Evolutionary conservation across 768 basidiomycete genomes (phyloP), one percentile per base, ranked within the genome.

Genomic region (Tylopilus balloui): DNA sequence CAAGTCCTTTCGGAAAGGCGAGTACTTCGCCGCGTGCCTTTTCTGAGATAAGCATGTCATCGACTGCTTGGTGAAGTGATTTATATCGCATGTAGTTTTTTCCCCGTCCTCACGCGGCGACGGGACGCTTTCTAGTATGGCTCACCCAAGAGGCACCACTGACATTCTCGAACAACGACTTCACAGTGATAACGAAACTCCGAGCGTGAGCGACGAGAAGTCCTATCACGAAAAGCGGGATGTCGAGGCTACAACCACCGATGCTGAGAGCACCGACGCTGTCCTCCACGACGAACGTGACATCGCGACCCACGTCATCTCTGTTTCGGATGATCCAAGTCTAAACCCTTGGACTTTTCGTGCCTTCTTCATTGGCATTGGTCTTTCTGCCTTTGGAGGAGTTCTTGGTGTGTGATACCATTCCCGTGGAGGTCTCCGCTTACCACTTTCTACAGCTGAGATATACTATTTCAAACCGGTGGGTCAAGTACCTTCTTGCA

Each of bases 361-460:
- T 20, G 69, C 75, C 14, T 74, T 81, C 60, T 64, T 80, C 28
- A 75, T 82, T 12, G 78, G 79, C 44, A 72, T 79, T 0, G 80
- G 74, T 69, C 51, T 79, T 67, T 68, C 78, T 72, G 9, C 70
- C 69, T 64, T 81, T 42, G 78, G 79, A 48, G 76, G 77, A 42
- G 73, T 77, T n/a, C 68, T 81, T 25, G 77, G 76, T 76, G 52
- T 17, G 63, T 62, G 32, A 36, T 29, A 25, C 10, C 24, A 25
- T 45, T 35, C 42, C 31, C 14, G 6, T 34, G 13, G 35, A 20
- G 31, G 37, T 43, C 31, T 28, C 37, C 46, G 39, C 36, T 46
- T 23, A 56, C 53, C n/a, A 38, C 28, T 27, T 32, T 28, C 40
- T 43, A 34, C 48, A 78, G 78, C 78, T n/a, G 73, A 81, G 52